phyloP scores from a whole-genome alignment of 2,329 filamentous ascomycete genomes.

The Fusarium sp. region DNA sequence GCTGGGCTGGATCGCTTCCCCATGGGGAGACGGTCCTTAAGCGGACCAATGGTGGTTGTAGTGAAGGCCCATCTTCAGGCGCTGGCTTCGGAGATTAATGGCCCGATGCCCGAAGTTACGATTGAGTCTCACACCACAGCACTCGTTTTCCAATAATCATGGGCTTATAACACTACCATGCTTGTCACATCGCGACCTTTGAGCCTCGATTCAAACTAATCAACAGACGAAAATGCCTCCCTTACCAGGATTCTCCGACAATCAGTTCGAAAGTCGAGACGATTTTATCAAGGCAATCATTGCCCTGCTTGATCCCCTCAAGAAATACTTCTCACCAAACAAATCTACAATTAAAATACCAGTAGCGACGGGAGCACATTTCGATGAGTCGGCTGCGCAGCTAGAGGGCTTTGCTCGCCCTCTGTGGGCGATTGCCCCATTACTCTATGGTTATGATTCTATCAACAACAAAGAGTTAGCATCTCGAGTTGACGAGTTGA shows the following conservation, averaged over 20 bases:
- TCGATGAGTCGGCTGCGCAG: slow-evolving; percentile 58
- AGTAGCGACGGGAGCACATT: slow-evolving; percentile 53
- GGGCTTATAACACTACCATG: background rate
- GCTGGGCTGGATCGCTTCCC: background rate
- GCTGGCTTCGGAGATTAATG: slow-evolving; percentile 15
- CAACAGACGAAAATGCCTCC: slow-evolving; percentile 49
- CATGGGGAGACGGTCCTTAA: slow-evolving; percentile 11
- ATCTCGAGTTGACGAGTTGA: slow-evolving; percentile 11
- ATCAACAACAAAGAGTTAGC: slow-evolving; percentile 35
- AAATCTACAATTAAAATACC: slow-evolving; percentile 53
- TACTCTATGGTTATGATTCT: slow-evolving; percentile 53
- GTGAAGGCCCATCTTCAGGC: background rate
- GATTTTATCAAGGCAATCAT: slow-evolving; percentile 52
- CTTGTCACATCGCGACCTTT: background rate
- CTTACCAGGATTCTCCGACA: slow-evolving; percentile 55
- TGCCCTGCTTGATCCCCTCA: slow-evolving; percentile 51
- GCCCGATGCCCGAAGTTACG: slow-evolving; percentile 28
- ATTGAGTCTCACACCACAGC: background rate
- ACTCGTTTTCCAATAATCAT: background rate
- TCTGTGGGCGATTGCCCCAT: slow-evolving; percentile 50
- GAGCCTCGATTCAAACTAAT: background rate
- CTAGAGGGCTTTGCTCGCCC: slow-evolving; percentile 59
- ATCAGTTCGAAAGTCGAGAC: slow-evolving; percentile 50
- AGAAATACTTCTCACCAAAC: slow-evolving; percentile 48
- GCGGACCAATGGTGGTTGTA: slow-evolving; percentile 24